Percentiles rank a stretch among this genome's conserved stretches.
phyloP scores from a whole-genome alignment of 2,329 filamentous ascomycete genomes.

The Botryosphaeria dothidea region DNA sequence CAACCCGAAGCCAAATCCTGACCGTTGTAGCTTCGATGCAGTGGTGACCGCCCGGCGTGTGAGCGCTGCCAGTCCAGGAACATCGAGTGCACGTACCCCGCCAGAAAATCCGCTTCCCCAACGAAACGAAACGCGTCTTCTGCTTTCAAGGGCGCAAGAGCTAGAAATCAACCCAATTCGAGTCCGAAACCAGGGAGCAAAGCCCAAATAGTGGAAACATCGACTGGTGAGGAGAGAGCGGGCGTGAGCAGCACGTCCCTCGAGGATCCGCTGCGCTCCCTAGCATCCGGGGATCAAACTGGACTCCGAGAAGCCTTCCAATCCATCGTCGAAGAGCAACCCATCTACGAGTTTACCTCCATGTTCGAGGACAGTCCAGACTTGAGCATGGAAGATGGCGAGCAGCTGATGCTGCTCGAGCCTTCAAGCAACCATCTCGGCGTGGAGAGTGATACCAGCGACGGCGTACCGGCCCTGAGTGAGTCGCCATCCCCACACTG shows the following conservation, averaged over 20 bases:
- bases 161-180: not conserved
- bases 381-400: not conserved
- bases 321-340: no score
- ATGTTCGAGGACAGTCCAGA: not conserved
- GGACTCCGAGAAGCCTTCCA: no score
- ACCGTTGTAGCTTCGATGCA: not conserved
- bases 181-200: not conserved
- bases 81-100: not conserved
- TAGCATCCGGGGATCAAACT: not conserved
- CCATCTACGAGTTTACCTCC: no score
- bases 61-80: not conserved
- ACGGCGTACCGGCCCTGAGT: not conserved
- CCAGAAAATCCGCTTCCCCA: not conserved
- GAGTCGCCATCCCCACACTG: not conserved
- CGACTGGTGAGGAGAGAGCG: not conserved
- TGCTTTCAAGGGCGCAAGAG: not conserved
- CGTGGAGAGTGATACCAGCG: not conserved
- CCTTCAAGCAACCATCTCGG: not conserved
- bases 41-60: not conserved
- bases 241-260: not conserved
- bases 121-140: not conserved
- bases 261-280: not conserved
- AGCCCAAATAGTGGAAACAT: not conserved
- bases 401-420: not conserved
- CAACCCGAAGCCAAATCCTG: not conserved